Evolutionary conservation across 2,329 filamentous ascomycete species (phyloP).

Genomic region (Fusarium buxicola): DNA sequence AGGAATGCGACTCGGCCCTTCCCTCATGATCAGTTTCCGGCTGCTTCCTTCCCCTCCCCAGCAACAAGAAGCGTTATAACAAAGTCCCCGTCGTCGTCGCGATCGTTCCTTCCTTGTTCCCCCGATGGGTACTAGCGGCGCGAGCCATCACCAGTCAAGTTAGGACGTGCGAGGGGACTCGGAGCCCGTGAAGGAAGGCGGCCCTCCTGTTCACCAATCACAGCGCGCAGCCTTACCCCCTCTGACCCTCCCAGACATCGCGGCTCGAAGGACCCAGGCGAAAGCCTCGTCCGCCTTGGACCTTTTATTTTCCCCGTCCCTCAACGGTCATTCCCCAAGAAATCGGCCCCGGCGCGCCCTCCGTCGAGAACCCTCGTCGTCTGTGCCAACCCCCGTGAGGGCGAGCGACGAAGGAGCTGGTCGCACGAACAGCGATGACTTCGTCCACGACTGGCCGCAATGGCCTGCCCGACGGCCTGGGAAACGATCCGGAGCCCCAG

Average conservation of each 20-base stretch:
- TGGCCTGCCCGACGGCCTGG: slow-evolving; percentile 41
- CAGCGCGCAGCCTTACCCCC: slow-evolving; percentile 34
- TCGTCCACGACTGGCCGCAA: slow-evolving; percentile 63
- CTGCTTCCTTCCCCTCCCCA: not conserved
- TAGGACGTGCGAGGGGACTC: slow-evolving; percentile 39
- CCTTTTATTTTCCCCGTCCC: slow-evolving; percentile 45
- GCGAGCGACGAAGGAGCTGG: slow-evolving; percentile 66
- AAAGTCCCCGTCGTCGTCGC: slow-evolving; percentile 10
- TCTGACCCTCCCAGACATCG: slow-evolving; percentile 44
- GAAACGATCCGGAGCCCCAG: slow-evolving; percentile 40
- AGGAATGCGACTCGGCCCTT: not conserved
- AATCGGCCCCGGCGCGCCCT: slow-evolving; percentile 34
- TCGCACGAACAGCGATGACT: slow-evolving; percentile 68
- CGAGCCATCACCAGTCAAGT: slow-evolving; percentile 33
- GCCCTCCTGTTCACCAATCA: slow-evolving; percentile 40
- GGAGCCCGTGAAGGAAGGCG: slow-evolving; percentile 30
- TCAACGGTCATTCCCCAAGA: slow-evolving; percentile 35
- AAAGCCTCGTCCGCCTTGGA: slow-evolving; percentile 46
- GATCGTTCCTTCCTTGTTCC: slow-evolving; percentile 15
- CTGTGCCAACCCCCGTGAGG: slow-evolving; percentile 40
- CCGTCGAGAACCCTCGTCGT: slow-evolving; percentile 36
- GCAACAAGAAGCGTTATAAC: slow-evolving; percentile 16
- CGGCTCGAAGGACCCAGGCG: slow-evolving; percentile 44
- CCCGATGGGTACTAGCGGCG: slow-evolving; percentile 33
- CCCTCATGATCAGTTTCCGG: not conserved